Base-by-base conservation (phyloP, 78 protist genomes). In the Dictyostelium purpureum region DNA sequence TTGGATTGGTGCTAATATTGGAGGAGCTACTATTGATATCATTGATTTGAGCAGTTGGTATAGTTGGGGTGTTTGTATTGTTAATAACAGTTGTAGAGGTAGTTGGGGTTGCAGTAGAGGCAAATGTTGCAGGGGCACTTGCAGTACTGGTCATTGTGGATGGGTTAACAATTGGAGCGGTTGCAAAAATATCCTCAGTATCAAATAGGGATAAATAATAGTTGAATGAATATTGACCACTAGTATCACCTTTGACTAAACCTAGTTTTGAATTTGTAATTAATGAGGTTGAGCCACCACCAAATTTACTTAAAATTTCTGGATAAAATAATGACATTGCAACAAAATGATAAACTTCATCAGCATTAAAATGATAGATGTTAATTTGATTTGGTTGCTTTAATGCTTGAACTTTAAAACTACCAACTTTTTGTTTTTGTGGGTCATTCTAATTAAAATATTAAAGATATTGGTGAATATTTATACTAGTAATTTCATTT, bases 261-360 rank as follows among this genome's bases (percentile, higher is more conserved):
- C n/a, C 52, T 14, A 43, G 26, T 63, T 19, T 63, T 63, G 71
- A 63, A 28, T 63, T 63, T 16, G 33, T 5, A 6, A 33, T 24
- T 33, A 33, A 63, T 33, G 26, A 33, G 26, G 33, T 42, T 33
- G 71, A 63, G 18, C 71, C 33, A 12, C 71, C 71, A 63, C 71
- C 71, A 63, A 63, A 63, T 18, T 63, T 65, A 1, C 14, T 1
- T 31, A 85, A 43, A 18, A 37, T 11, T 6, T 61, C 37, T 7
- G 92, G 92, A 40, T 73, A 47, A n/a, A 85, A 85, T 11, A 85
- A 26, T 16, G 92, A 70, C 82, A 85, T 56, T 9, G 70, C 82
- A 19, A 31, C 76, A 1, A 85, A 56, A 38, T 85, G 78, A 45
- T 43, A 85, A 10, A 59, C 76, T 11, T 59, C 73, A 18, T 85